Percentiles rank a stretch among this genome's conserved stretches.
These are phyloP conservation scores for Centrapalus pauciflorus DNA, from an alignment of 129 eudicot genomes.

Conservation along the genomic window DNA sequence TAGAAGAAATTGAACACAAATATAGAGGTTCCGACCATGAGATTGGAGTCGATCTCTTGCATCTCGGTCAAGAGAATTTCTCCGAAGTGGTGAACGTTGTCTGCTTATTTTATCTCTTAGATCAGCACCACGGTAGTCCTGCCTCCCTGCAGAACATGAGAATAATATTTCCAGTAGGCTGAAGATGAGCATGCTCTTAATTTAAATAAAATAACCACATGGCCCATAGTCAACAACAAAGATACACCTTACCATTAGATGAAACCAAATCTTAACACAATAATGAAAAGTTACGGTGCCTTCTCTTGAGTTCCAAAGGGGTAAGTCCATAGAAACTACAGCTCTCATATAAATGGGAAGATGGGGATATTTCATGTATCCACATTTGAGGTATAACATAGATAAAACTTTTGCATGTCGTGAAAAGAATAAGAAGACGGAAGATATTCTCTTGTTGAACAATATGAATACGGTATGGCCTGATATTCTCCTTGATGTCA, in stretches of 20 bases:
- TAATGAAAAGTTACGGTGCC: constrained; percentile 49
- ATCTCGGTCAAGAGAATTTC: constrained; percentile 59
- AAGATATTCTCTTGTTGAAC: constrained; percentile 50
- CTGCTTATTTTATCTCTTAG: constrained; percentile 72
- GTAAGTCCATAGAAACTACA: constrained; percentile 42
- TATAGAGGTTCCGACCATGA: constrained; percentile 41
- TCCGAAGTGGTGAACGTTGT: constrained; percentile 55
- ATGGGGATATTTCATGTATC: constrained; percentile 38
- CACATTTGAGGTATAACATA: constrained; percentile 43
- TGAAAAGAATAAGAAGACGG: constrained; percentile 32
- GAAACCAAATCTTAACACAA: constrained; percentile 51
- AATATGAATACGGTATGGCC: constrained; percentile 25
- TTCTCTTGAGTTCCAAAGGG: constrained; percentile 49
- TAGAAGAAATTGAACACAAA: background rate
- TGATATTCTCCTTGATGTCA: constrained; percentile 39
- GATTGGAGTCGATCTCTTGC: constrained; percentile 36
- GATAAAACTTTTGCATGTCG: constrained; percentile 38
- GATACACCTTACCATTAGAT: constrained; percentile 63
- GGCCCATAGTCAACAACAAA: constrained; percentile 23
- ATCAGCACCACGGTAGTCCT: constrained; percentile 53
- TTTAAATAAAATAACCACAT: constrained; percentile 13
- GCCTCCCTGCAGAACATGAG: constrained; percentile 54
- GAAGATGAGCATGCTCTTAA: constrained; percentile 2
- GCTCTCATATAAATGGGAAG: constrained; percentile 38
- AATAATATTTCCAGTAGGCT: constrained; percentile 13